A percentile compares a stretch with the other conserved stretches of the same genome.
phyloP scores from a whole-genome alignment of 2,329 filamentous ascomycete genomes.

The Phaeophleospora eucalypticola region DNA sequence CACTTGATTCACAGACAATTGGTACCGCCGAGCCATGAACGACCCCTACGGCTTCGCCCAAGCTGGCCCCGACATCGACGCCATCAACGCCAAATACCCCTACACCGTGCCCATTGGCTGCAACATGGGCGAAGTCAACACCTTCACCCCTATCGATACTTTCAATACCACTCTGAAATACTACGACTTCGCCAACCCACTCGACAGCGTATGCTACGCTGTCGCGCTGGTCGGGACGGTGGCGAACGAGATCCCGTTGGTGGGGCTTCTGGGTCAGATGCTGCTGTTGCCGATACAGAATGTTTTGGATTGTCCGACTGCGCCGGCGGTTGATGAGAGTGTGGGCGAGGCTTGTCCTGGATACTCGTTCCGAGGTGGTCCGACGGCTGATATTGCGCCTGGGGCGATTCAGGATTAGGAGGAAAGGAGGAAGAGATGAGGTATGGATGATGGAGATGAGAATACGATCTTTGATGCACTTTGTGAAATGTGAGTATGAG shows the following conservation, averaged over 20 bases:
- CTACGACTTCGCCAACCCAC: slow-evolving; percentile 10
- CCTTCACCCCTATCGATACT: slow-evolving; percentile 26
- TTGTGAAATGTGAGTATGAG: too few relatives aligned
- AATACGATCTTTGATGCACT: too few relatives aligned
- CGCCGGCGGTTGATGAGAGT: not conserved
- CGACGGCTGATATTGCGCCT: not conserved
- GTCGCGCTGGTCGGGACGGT: not conserved
- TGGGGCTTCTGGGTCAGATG: not conserved
- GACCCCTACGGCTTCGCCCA: slow-evolving; percentile 30
- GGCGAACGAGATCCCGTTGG: not conserved
- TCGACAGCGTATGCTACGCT: slow-evolving; percentile 2
- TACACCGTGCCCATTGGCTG: slow-evolving; percentile 26
- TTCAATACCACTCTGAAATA: too few relatives aligned
- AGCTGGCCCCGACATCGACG: slow-evolving; percentile 10
- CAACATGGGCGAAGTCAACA: slow-evolving; percentile 29
- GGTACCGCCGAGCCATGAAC: slow-evolving; percentile 22
- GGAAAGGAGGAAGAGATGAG: too few relatives aligned
- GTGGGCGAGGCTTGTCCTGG: slow-evolving; percentile 3
- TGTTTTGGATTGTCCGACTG: slow-evolving; percentile 1
- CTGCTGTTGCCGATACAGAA: slow-evolving; percentile 1
- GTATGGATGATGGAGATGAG: too few relatives aligned
- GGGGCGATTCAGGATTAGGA: slow-evolving; percentile 1
- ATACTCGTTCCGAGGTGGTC: slow-evolving; percentile 1
- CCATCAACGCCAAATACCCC: slow-evolving; percentile 14
- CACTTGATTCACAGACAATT: slow-evolving; percentile 3